Conservation (phyloP, 768 basidiomycete species). For the Stropharia rugosoannulata region DNA sequence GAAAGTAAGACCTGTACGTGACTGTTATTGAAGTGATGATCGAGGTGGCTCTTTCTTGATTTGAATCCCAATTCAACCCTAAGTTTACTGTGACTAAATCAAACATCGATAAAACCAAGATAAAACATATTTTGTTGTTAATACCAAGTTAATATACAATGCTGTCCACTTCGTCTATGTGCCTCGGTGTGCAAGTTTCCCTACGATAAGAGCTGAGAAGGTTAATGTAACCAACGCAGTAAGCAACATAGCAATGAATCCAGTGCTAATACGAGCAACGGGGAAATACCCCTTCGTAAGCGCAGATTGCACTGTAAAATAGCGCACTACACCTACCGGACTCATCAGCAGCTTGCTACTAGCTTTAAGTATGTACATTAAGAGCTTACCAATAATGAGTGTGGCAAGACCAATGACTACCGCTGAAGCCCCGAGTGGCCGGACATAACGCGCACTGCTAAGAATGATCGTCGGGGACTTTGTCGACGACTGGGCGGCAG, state of each 20-base stretch:
- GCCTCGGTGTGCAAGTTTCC: slow-evolving; percentile 13
- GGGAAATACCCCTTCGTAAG: slow-evolving; percentile 53
- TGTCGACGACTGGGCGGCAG: slow-evolving; percentile 31
- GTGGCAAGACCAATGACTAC: slow-evolving; percentile 46
- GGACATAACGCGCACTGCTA: slow-evolving; percentile 34
- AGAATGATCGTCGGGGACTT: slow-evolving; percentile 8
- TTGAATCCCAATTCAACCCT: no score
- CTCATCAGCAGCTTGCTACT: not conserved
- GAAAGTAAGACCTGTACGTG: no score
- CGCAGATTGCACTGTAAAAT: slow-evolving; percentile 50
- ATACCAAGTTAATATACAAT: not conserved
- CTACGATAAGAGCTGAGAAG: slow-evolving; percentile 41
- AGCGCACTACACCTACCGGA: slow-evolving; percentile 45
- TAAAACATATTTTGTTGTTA: not conserved
- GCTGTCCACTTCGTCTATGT: not conserved
- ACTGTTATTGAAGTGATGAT: no score
- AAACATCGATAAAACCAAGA: not conserved
- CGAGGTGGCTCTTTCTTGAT: no score
- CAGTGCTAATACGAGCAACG: slow-evolving; percentile 44
- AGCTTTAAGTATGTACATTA: not conserved
- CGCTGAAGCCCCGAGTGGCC: slow-evolving; percentile 51
- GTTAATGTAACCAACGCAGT: slow-evolving; percentile 39
- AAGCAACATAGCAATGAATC: slow-evolving; percentile 38
- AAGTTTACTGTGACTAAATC: no score
- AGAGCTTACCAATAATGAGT: slow-evolving; percentile 45